Evolutionary conservation across 73 alveolate species (phyloP), one percentile per base, ranked within the genome.

Genomic region (Uronychia setigera): DNA sequence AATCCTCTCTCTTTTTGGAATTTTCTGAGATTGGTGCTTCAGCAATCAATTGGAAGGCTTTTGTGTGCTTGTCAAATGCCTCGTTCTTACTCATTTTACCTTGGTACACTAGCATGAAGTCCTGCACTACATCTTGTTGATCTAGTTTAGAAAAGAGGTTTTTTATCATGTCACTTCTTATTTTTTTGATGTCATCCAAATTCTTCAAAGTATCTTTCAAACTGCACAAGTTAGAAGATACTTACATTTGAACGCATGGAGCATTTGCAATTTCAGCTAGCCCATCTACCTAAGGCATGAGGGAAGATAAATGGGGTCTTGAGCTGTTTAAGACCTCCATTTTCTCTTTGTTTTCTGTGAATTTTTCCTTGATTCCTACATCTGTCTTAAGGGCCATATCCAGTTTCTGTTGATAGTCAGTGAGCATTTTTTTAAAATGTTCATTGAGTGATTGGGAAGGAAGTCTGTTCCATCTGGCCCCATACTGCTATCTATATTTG

Each of bases 391-490:
- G 32, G 5, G 93, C 93, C 26, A 74, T 29, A 25, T 46, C 67
- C 11, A 78, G 58, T 58, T 87, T 87, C 28, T 33, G 31, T 1
- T 76, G 28, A 76, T 29, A 77, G 34, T 80, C 89, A 32, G 29
- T 29, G 9, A 87, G 28, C 31, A 60, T 35, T 75, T 87, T 87
- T 59, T 58, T 87, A 58, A 80, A 87, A 27, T 59, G 85, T 59
- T 67, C 86, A 74, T 80, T 87, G 32, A 87, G 74, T 25, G 85
- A 80, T n/a, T 33, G 19, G 14, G 89, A 80, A 13, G 93, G 93
- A 28, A 87, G 82, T 28, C 88, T 59, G 57, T 80, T 80, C 93
- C 93, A 87, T 29, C 33, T 80, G 34, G 57, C 33, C n/a, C 29
- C 33, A 59, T 60, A 81, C 59, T 87, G 74, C 26, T 59, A 9